Evolutionary conservation across 1,284 basidiomycete genomes (phyloP).

Genomic region (Vanrija sp.): DNA sequence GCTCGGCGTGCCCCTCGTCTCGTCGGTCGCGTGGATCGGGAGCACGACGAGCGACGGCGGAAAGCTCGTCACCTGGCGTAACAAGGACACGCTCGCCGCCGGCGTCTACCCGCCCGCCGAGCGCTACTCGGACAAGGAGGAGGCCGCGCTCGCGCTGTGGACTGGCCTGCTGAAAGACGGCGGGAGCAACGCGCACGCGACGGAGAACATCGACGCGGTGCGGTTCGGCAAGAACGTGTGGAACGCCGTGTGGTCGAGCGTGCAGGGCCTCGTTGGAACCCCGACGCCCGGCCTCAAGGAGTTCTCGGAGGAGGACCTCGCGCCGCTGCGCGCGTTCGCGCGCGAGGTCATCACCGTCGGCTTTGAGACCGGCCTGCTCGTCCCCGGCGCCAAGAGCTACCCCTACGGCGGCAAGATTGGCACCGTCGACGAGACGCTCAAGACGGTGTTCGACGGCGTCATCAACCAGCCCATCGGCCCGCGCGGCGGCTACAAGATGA

Average conservation of each 20-base stretch:
- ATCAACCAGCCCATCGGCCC: constrained; percentile 4
- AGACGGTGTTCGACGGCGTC: neutral
- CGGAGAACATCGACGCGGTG: constrained; percentile 30
- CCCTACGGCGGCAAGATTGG: constrained; percentile 21
- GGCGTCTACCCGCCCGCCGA: constrained; percentile 38
- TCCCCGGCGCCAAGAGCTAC: constrained; percentile 33
- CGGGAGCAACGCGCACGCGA: constrained; percentile 18
- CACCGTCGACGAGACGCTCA: constrained; percentile 14
- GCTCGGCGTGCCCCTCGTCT: constrained; percentile 32
- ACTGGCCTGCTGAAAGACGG: constrained; percentile 22
- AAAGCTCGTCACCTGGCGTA: constrained; percentile 31
- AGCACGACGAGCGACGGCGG: constrained; percentile 33
- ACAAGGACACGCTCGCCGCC: constrained; percentile 31
- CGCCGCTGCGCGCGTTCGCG: constrained; percentile 34
- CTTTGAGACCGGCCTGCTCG: constrained; percentile 33
- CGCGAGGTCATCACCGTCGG: constrained; percentile 40
- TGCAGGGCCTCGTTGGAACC: constrained; percentile 37
- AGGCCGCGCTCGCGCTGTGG: constrained; percentile 23
- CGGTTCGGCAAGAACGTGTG: constrained; percentile 45
- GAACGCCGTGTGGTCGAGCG: constrained; percentile 39
- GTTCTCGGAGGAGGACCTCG: constrained; percentile 20
- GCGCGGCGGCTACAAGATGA: constrained; percentile 34
- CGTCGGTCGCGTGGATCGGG: constrained; percentile 36
- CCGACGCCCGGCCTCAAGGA: constrained; percentile 25
- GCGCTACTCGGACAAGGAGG: constrained; percentile 14